phyloP scores from a whole-genome alignment of 768 basidiomycete species.

The Antrodiella citrinella region DNA sequence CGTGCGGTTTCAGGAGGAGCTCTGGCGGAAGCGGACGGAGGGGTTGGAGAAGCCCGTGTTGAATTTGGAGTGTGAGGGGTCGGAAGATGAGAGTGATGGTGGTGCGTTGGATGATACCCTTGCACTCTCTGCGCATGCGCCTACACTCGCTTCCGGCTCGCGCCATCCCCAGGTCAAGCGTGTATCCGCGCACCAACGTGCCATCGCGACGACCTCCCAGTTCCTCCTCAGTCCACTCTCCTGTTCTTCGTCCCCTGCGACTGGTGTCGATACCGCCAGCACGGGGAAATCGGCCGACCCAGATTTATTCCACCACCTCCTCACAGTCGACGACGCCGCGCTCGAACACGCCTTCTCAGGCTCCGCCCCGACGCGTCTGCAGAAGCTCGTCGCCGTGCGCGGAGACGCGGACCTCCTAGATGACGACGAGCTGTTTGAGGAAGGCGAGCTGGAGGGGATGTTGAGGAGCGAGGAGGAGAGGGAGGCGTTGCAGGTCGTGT shows the following conservation, averaged over 20 bases:
- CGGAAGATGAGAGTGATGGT: conserved; percentile 19
- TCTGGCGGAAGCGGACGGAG: conserved; percentile 38
- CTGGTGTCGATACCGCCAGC: conserved; percentile 1
- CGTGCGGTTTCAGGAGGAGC: conserved; percentile 57
- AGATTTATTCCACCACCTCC: conserved; percentile 44
- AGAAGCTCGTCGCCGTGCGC: conserved; percentile 48
- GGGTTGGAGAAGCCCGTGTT: conserved; percentile 29
- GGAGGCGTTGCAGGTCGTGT: conserved; percentile 28
- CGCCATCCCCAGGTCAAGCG: conserved; percentile 22
- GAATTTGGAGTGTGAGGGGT: conserved; percentile 27
- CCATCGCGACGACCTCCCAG: conserved; percentile 39
- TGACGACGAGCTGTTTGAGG: conserved; percentile 67
- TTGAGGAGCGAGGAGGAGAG: conserved; percentile 48
- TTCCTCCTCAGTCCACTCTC: conserved; percentile 56
- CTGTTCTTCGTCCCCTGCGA: conserved; percentile 14
- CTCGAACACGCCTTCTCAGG: conserved; percentile 19
- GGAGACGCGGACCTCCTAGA: conserved; percentile 48
- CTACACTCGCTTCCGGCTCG: neutral
- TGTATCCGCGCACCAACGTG: conserved; percentile 20
- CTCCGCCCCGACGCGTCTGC: conserved; percentile 52
- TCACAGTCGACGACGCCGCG: conserved; percentile 34
- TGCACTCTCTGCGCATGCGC: conserved; percentile 1
- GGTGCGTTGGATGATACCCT: conserved; percentile 3
- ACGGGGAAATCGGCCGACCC: neutral
- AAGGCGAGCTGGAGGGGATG: conserved; percentile 59